A percentile compares a stretch with the other conserved stretches of the same genome.
phyloP scores from a whole-genome alignment of 1,139 yeast species.

The Yamadazyma buinensis region DNA sequence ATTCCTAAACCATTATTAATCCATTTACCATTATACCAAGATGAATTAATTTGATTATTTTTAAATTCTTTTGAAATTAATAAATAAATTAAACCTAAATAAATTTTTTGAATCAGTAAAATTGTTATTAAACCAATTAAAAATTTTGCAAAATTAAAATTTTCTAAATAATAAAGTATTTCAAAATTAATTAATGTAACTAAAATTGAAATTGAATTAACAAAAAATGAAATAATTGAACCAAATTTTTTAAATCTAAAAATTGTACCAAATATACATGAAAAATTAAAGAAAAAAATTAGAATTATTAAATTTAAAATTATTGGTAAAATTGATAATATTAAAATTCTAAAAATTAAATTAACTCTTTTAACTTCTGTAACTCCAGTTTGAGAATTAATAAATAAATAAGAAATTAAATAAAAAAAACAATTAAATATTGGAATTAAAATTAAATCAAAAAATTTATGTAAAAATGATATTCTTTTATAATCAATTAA shows the following conservation, averaged over 20 bases:
- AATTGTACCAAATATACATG: constrained; percentile 47
- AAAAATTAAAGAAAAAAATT: constrained; percentile 44
- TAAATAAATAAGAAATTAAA: constrained; percentile 61
- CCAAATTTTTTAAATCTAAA: constrained; percentile 26
- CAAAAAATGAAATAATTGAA: constrained; percentile 44
- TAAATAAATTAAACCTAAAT: constrained; percentile 36
- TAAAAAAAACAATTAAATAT: constrained; percentile 37
- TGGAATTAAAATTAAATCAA: constrained; percentile 54
- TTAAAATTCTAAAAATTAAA: constrained; percentile 12
- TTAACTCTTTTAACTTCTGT: constrained; percentile 16
- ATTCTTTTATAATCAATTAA: constrained; percentile 36
- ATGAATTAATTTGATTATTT: constrained; percentile 52
- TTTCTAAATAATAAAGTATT: constrained; percentile 58
- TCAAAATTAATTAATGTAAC: constrained; percentile 43
- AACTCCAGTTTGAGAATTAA: constrained; percentile 70
- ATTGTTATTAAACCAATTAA: constrained; percentile 57
- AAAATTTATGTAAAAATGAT: constrained; percentile 35
- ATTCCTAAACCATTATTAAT: constrained; percentile 55
- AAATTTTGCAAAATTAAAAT: constrained; percentile 57
- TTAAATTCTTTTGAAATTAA: constrained; percentile 58
- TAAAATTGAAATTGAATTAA: constrained; percentile 41
- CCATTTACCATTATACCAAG: constrained; percentile 94
- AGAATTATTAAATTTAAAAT: constrained; percentile 48
- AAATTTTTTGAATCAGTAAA: constrained; percentile 50
- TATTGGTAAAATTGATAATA: constrained; percentile 30